Evolutionary conservation across 495 filamentous ascomycete species (phyloP).

Genomic region (Bathelium albidoporum): DNA sequence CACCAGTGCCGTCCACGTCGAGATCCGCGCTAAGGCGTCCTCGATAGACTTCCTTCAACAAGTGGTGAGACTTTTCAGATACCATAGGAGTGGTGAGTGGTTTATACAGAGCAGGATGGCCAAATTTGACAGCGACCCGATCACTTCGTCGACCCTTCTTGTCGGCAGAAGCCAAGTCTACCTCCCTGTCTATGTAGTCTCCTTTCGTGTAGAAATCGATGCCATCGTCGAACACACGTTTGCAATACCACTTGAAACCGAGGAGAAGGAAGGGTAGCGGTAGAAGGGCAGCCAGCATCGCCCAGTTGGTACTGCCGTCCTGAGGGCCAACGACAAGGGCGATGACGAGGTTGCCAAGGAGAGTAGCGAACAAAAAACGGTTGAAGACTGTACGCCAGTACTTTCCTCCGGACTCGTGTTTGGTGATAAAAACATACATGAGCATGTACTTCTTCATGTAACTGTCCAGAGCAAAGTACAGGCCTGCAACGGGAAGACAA

Average conservation of each 20-base stretch:
- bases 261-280: constrained; percentile 75
- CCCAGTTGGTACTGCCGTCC: constrained; percentile 32
- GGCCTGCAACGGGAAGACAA: constrained; percentile 74
- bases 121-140: constrained; percentile 70
- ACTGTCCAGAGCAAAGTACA: constrained; percentile 83
- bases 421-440: constrained; percentile 86
- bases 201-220: constrained; percentile 63
- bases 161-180: constrained; percentile 34
- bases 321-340: constrained; percentile 40
- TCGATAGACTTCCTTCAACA: constrained; percentile 68
- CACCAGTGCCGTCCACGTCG: constrained; percentile 36
- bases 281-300: constrained; percentile 53
- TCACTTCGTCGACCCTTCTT: constrained; percentile 48
- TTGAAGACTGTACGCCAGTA: constrained; percentile 91
- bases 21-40: constrained; percentile 53
- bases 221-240: constrained; percentile 60
- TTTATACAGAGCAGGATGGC: constrained; percentile 82
- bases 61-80: constrained; percentile 73
- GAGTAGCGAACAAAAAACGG: constrained; percentile 71
- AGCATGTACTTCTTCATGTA: constrained; percentile 92
- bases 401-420: constrained; percentile 88
- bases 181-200: constrained; percentile 48
- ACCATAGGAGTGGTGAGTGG: constrained; percentile 94
- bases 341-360: constrained; percentile 69
- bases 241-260: constrained; percentile 80